Evolutionary conservation across 139 green algal species (phyloP), one percentile per base, ranked within the genome.

Genomic region (Dunaliella sp.): DNA sequence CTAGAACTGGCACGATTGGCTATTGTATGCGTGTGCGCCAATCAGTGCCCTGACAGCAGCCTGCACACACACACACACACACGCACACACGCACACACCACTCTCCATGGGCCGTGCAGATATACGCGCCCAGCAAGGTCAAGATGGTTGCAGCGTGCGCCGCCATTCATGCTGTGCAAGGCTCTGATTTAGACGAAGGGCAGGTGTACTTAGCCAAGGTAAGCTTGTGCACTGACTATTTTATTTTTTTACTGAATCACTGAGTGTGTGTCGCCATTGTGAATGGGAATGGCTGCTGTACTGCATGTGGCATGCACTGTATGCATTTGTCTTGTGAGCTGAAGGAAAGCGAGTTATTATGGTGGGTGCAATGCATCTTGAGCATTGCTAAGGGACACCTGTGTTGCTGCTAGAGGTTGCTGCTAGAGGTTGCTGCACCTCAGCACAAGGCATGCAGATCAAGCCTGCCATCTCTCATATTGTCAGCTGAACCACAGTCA

Each of bases 161-260:
- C 3, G 86, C 86, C 0, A 75, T 95, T 22, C 77, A 82, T 30
- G 84, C 83, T 31, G 73, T 91, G 3, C 81, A 89, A 36, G 93
- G 93, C 28, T 73, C 82, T 28, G 83, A 75, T 72, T 73, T 95
- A 12, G 36, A 88, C 77, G 86, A 83, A 25, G 89, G 89, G 25
- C 32, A 84, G 1, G 83, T 87, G 26, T 91, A 90, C 38, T 33
- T 1, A 84, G 90, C 87, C 48, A 65, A 65, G 48, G 48, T 65
- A 16, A 16, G 48, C 48, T 16, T 26, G 48, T 65, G 48, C 48
- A 65, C 7, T 65, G 7, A 65, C 16, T 65, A 7, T 16, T 26
- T 65, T 65, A 65, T 65, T 65, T 65, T 65, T 65, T 16, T 16
- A 65, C 48, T 65, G 48, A 7, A 7, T 26, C 48, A 65, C 7